These are phyloP conservation scores for Sporothrix sp. DNA, from an alignment of 2,329 filamentous ascomycete species.

Conservation along the genomic window DNA sequence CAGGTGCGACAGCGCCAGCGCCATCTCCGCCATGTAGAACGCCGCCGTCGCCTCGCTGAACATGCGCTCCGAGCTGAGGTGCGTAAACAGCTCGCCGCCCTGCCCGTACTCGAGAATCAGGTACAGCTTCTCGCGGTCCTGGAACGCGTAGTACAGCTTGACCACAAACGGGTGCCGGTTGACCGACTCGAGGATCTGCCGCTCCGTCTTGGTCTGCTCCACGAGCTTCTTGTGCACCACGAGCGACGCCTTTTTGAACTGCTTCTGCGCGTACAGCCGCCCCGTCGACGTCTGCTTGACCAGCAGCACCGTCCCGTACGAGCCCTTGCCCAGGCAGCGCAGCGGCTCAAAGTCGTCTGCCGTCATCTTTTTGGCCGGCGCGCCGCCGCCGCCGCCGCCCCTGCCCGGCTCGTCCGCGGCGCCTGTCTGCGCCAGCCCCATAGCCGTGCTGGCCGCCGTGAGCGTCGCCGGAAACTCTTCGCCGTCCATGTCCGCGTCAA, in stretches of 20 bases:
- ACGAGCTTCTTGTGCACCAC: constrained; percentile 92
- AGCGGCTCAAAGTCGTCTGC: constrained; percentile 83
- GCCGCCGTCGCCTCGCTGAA: constrained; percentile 81
- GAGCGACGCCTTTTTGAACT: constrained; percentile 93
- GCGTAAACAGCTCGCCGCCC: constrained; percentile 94
- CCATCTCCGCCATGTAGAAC: constrained; percentile 98
- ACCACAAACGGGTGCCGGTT: constrained; percentile 97
- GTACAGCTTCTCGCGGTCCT: constrained; percentile 95
- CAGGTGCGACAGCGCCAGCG: constrained; percentile 84
- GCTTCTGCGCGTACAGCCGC: constrained; percentile 91
- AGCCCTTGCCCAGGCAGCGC: constrained; percentile 89
- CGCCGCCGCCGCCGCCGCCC: no score
- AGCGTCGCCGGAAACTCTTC: neutral
- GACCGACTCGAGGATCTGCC: constrained; percentile 87
- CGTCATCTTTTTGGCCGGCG: constrained; percentile 75
- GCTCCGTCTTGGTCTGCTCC: constrained; percentile 95
- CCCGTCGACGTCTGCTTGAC: constrained; percentile 86
- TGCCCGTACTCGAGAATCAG: constrained; percentile 96
- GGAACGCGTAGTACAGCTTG: constrained; percentile 96
- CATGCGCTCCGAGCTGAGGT: constrained; percentile 88
- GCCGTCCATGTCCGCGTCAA: neutral
- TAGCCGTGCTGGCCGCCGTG: neutral
- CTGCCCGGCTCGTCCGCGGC: constrained; percentile 19
- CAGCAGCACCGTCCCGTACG: constrained; percentile 87
- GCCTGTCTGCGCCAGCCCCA: neutral